These are phyloP conservation scores for Chlorella sorokiniana DNA, from an alignment of 139 green algal species.

Conservation along the genomic window DNA sequence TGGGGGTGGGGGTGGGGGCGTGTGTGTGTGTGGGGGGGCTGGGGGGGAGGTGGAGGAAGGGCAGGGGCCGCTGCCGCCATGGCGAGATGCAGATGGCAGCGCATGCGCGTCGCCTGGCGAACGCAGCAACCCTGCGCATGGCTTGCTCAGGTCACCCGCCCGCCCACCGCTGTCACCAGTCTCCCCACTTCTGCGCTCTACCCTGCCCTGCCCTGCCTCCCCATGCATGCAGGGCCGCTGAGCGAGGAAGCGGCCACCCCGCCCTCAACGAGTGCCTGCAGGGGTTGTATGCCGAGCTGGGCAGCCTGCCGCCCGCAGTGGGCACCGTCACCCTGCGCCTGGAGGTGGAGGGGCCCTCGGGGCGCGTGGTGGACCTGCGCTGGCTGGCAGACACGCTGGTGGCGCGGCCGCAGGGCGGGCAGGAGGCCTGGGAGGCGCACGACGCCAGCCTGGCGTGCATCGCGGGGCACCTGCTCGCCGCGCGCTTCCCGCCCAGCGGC, in stretches of 20 bases:
- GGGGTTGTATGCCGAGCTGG: constrained; percentile 52
- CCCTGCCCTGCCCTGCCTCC: not conserved
- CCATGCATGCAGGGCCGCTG: constrained; percentile 40
- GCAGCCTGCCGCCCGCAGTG: constrained; percentile 32
- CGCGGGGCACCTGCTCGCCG: constrained; percentile 22
- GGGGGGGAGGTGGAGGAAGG: not conserved
- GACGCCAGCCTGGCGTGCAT: constrained; percentile 31
- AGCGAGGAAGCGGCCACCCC: constrained; percentile 48
- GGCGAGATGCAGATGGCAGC: not conserved
- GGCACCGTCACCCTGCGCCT: constrained; percentile 50
- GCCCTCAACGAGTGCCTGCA: constrained; percentile 51
- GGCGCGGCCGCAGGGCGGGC: constrained; percentile 38
- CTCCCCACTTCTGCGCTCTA: not conserved
- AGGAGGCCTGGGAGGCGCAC: constrained; percentile 17
- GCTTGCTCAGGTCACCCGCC: too few relatives aligned
- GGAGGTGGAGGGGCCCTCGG: constrained; percentile 27
- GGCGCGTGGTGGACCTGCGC: constrained; percentile 34
- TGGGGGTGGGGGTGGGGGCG: not conserved
- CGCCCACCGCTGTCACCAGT: too few relatives aligned
- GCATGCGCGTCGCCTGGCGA: not conserved
- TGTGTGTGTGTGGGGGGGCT: not conserved
- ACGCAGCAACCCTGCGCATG: not conserved
- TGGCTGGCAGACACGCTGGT: constrained; percentile 67
- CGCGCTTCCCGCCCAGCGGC: constrained; percentile 13
- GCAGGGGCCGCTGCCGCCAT: not conserved